Base-by-base conservation (phyloP, 2,329 filamentous ascomycete species). In the Penicillium sp. region DNA sequence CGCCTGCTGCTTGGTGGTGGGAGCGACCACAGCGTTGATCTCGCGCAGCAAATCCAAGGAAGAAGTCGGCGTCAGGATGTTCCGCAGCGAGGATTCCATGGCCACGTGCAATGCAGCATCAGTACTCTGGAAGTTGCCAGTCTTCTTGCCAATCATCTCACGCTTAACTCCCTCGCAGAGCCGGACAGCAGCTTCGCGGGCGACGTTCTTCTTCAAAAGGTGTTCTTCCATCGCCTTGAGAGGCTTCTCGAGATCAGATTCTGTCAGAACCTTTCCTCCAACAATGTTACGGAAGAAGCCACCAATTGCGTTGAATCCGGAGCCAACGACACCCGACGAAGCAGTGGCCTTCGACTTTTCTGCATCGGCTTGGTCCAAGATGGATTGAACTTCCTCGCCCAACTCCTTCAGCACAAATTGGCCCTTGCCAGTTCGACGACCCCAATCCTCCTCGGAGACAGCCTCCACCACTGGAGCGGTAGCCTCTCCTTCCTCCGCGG, bases 201-300 rank as follows among this genome's bases (percentile, higher is more conserved):
- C 94, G 29, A 99, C 93, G 69, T 99, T 99, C 81, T 99, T 99
- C 77, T 89, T 88, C 59, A 99, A 78, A 7, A 99, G 81, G 73
- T 97, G 93, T 57, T 96, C 91, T 72, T 97, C 91, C 91, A 99
- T 97, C 33, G 89, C 90, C 76, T 93, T 94, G 79, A 99, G 87
- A 2, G 94, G 90, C 74, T 95, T 96, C 61, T 91, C 89, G 23
- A 99, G 83, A 70, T 97, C 93, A 63, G 89, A 86, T 73, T 92
- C 90, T 1, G 91, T 95, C 69, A 99, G 79, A 0, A 89, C 91
- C 80, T 97, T 97, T 62, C 95, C 94, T 54, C 94, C 94, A 0
- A 99, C 89, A 40, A 99, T 89, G 71, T 97, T 97, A 64, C 91
- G 87, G 80, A 99, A 96, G 56, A 97, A 84, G 19, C 91, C 90